phyloP scores from a whole-genome alignment of 805 yeast species.

The Ogataea salicorniae region DNA sequence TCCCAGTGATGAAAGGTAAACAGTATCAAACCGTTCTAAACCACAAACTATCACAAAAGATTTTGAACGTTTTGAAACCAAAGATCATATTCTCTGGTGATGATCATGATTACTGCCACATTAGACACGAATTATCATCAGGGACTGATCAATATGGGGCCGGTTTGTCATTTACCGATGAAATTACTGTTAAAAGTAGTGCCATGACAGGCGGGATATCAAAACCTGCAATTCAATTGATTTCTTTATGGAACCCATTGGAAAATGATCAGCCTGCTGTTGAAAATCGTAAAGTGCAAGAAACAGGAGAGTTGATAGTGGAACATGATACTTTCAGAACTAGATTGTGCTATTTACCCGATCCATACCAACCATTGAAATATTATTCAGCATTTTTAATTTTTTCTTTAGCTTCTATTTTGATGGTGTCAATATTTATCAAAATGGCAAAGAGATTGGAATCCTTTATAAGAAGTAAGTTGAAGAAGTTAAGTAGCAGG shows the following conservation, averaged over 20 bases:
- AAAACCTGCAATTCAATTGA: slow-evolving; percentile 80
- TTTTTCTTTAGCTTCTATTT: slow-evolving; percentile 14
- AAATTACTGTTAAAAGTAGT: slow-evolving; percentile 81
- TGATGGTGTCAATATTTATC: slow-evolving; percentile 15
- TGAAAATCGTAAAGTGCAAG: slow-evolving; percentile 6
- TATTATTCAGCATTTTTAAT: slow-evolving; percentile 13
- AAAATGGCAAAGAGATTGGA: slow-evolving; percentile 6
- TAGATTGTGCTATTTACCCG: slow-evolving; percentile 28
- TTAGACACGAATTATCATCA: slow-evolving; percentile 41
- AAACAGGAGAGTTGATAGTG: slow-evolving; percentile 18
- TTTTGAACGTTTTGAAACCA: slow-evolving; percentile 59
- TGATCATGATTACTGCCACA: slow-evolving; percentile 92
- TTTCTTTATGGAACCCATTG: slow-evolving; percentile 48
- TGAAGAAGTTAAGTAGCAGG: too few species aligned
- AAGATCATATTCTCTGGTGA: slow-evolving; percentile 81
- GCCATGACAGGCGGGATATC: slow-evolving; percentile 91
- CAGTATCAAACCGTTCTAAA: slow-evolving; percentile 89
- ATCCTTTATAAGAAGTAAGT: too few species aligned
- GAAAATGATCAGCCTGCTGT: slow-evolving; percentile 1
- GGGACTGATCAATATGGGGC: neutral
- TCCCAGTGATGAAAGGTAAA: slow-evolving; percentile 69
- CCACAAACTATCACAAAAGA: slow-evolving; percentile 47
- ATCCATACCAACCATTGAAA: slow-evolving; percentile 19
- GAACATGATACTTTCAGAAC: slow-evolving; percentile 25
- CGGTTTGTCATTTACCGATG: slow-evolving; percentile 31